Base-by-base conservation (phyloP, 2,329 filamentous ascomycete genomes). In the Camillea tinctor region DNA sequence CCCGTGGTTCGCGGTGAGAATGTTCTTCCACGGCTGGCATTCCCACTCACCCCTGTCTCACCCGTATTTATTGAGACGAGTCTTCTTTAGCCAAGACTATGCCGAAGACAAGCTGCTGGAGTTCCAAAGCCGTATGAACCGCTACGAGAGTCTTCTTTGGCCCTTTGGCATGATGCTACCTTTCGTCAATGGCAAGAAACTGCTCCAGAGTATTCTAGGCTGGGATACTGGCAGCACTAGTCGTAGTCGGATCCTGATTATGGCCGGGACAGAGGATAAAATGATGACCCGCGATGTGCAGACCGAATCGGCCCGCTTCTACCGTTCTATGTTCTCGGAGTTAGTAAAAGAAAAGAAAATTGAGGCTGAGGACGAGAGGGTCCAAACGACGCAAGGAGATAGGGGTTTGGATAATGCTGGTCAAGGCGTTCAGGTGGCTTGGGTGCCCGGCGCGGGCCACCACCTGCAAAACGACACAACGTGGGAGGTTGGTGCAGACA, bases 81-180 rank as follows among this genome's bases (percentile, higher is more conserved):
- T 77, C 1, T 86, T 86, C 70, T 86, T 85, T 68, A 79, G 80
- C 54, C 64, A 76, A 0, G 62, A 69, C 15, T 80, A 79, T 52
- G 76, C 79, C 0, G 70, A 74, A 4, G 63, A 69, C 1, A 70
- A 77, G 4, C 75, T 84, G 1, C 54, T 70, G 2, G 70, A 73
- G 2, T 80, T 85, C 56, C 77, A 80, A 64, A 65, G 67, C 1
- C 73, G 75, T 3, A 73, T 81, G 59, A 76, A 75, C 23, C 74
- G 76, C 3, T 86, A 83, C 62, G 82, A 86, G 66, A 81, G 77
- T 62, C 81, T 82, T 66, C 65, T 77, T 30, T 86, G 82, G 83
- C 78, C 81, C 0, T 58, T 81, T 40, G 79, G 79, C 55, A 81
- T 83, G 73, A 74, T 82, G 60, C 67, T 63, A 30, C 70, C 74